Evolutionary conservation across 352 stramenopile genomes (phyloP), one percentile per base, ranked within the genome.

Genomic region (Pythium utonaiense): DNA sequence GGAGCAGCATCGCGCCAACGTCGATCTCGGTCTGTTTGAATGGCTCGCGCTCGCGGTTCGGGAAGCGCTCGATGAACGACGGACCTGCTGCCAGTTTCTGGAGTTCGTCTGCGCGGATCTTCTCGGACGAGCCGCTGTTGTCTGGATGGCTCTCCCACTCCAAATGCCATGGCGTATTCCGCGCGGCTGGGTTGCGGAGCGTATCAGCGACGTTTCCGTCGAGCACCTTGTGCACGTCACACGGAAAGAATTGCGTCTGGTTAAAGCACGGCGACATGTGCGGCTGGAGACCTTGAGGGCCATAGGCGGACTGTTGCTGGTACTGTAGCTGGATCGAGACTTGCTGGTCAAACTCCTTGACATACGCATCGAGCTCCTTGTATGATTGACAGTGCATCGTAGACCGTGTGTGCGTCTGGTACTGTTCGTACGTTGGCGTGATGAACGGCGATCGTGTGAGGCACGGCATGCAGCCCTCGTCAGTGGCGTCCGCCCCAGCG

Each of bases 221-320:
- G 24, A 88, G 24, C 1, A 89, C 64, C 25, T 91, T 89, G 55
- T 89, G 75, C 2, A 90, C 81, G 44, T 93, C 84, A 33, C 84
- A 91, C 22, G 84, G 82, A 55, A 89, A 89, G 62, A 84, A 87
- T 63, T 93, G 78, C 19, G 80, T 86, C 60, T 91, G 83, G 62
- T 93, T 93, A 60, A 78, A 84, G 64, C 84, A 93, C 13, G 81
- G 81, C 22, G 84, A 91, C 66, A 88, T 74, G 57, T 93, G 83
- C 40, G 82, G 78, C 34, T 93, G 81, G 9, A 91, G 63, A 0
- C 84, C 84, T 36, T 89, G 80, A 0, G 73, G 69, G 1, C 77
- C 78, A 22, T 79, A 76, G 17, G 68, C 69, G 4, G 80, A 76
- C 52, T 83, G 70, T 61, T 93, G 81, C 64, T 93, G 81, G 49